These are phyloP conservation scores for Codiaeum variegatum DNA, from an alignment of 441 rosid species.

Conservation along the genomic window DNA sequence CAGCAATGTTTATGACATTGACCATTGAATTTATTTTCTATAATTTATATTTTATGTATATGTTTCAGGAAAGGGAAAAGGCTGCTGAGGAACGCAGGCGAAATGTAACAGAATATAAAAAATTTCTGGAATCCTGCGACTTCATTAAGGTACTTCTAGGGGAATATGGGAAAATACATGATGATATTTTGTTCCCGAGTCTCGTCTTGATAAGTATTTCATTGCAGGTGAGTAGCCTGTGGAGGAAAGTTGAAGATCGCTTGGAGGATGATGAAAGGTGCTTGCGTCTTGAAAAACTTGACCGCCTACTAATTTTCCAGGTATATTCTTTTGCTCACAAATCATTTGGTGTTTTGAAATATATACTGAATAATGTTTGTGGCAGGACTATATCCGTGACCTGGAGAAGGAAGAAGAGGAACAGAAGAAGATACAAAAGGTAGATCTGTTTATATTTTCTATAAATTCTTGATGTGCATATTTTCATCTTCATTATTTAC, in stretches of 20 bases:
- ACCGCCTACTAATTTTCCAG: constrained; percentile 79
- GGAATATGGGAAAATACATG: background rate
- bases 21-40: constrained; percentile 1
- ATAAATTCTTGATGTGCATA: constrained; percentile 10
- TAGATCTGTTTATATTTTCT: constrained; percentile 26
- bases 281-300: constrained; percentile 79
- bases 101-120: constrained; percentile 65
- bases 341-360: constrained; percentile 8
- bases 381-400: constrained; percentile 84
- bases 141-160: constrained; percentile 66
- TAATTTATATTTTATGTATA: constrained; percentile 7
- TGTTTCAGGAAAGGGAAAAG: constrained; percentile 80
- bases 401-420: constrained; percentile 93
- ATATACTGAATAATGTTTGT: constrained; percentile 28
- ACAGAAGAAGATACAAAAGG: constrained; percentile 84
- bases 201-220: constrained; percentile 15
- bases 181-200: constrained; percentile 7
- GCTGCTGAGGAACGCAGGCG: constrained; percentile 75
- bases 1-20: background rate
- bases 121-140: constrained; percentile 79
- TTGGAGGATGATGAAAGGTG: constrained; percentile 94
- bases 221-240: constrained; percentile 74
- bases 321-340: constrained; percentile 29
- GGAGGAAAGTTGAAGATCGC: constrained; percentile 91
- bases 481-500: constrained; percentile 26